These are phyloP conservation scores for Geotrichum reessii DNA, from an alignment of 1,139 yeast genomes.

Conservation along the genomic window DNA sequence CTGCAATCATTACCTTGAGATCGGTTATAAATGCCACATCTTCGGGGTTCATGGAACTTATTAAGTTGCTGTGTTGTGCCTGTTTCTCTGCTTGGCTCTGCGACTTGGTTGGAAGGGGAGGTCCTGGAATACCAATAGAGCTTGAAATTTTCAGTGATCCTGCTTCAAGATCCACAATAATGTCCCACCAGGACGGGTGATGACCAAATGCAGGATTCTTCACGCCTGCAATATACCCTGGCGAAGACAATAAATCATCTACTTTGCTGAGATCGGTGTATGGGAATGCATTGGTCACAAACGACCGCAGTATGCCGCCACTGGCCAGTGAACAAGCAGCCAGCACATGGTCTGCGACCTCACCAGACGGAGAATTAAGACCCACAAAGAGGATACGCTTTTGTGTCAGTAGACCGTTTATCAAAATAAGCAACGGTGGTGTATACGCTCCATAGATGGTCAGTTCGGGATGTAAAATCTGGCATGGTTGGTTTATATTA, in stretches of 20 bases:
- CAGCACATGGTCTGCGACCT: constrained; percentile 51
- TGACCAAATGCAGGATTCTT: constrained; percentile 59
- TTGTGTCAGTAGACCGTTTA: constrained; percentile 55
- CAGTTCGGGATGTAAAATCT: constrained; percentile 35
- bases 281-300: constrained; percentile 49
- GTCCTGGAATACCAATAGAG: constrained; percentile 25
- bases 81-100: not conserved
- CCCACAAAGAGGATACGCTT: constrained; percentile 52
- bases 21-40: constrained; percentile 34
- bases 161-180: constrained; percentile 51
- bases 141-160: constrained; percentile 41
- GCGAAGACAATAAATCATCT: constrained; percentile 49
- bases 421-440: constrained; percentile 52
- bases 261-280: constrained; percentile 58
- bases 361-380: constrained; percentile 50
- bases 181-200: constrained; percentile 56
- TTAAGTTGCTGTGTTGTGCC: constrained; percentile 13
- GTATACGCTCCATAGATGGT: constrained; percentile 52
- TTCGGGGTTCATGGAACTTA: constrained; percentile 23
- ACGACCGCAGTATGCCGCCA: constrained; percentile 53
- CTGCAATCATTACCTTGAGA: constrained; percentile 31
- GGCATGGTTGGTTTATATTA: constrained; percentile 23
- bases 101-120: constrained; percentile 14
- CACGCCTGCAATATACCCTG: constrained; percentile 59
- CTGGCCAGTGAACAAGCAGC: constrained; percentile 50